Conservation (phyloP, 768 basidiomycete species). For the Lactarius trivialis region DNA sequence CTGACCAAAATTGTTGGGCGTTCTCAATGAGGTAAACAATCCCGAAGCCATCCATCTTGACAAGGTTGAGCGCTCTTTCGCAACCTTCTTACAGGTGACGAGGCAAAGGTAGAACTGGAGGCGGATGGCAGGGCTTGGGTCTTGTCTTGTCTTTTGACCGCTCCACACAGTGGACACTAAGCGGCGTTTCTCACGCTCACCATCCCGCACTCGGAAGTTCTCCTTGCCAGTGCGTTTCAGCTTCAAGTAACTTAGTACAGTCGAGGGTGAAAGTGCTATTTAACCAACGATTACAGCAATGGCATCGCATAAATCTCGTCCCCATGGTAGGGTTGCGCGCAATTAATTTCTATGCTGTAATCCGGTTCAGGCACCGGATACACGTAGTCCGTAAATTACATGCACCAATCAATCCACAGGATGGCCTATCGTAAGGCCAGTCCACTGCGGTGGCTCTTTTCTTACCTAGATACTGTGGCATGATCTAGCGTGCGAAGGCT, state of each 20-base stretch:
- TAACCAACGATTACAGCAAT: background rate
- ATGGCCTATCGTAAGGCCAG: no score
- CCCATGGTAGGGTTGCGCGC: background rate
- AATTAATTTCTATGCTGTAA: background rate
- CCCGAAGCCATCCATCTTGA: constrained; percentile 58
- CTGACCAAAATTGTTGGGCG: constrained; percentile 87
- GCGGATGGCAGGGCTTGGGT: background rate
- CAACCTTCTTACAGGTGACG: background rate
- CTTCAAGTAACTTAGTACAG: no score
- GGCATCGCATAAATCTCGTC: background rate
- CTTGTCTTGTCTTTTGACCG: background rate
- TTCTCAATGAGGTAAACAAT: constrained; percentile 79
- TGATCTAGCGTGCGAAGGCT: background rate
- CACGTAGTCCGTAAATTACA: no score
- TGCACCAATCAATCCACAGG: background rate
- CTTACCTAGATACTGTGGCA: no score
- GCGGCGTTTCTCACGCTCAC: background rate
- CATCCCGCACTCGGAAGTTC: background rate
- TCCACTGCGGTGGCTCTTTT: no score
- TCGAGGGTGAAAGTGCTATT: background rate
- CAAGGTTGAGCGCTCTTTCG: background rate
- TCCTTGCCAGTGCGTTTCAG: background rate
- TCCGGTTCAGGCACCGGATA: background rate
- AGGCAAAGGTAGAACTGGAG: background rate
- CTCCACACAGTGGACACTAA: background rate